Evolutionary conservation across 1,284 basidiomycete species (phyloP).

Genomic region (Prillingera fragicola): DNA sequence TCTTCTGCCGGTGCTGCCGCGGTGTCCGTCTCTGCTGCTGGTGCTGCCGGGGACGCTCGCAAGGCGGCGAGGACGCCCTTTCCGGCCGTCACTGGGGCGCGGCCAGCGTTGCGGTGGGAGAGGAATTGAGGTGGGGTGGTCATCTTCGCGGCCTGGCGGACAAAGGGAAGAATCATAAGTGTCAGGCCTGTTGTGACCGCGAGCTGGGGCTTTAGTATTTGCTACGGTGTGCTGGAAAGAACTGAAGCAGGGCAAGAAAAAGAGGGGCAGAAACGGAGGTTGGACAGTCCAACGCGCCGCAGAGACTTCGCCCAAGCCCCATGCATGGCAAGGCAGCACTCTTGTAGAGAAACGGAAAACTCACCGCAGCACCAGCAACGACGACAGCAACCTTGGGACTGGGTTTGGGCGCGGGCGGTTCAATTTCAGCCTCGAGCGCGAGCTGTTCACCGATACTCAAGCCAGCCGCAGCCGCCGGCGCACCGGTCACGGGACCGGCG

Average conservation of each 20-base stretch:
- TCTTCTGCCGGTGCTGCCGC: no score
- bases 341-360: slow-evolving; percentile 4
- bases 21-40: no score
- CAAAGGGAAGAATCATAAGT: slow-evolving; percentile 31
- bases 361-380: slow-evolving; percentile 38
- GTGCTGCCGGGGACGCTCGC: no score
- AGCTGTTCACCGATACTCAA: no score
- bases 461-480: no score
- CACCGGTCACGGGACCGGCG: no score
- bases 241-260: neutral
- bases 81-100: neutral
- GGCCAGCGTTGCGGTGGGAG: slow-evolving; percentile 14
- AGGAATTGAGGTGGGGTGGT: slow-evolving; percentile 24
- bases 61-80: neutral
- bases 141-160: slow-evolving; percentile 30
- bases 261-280: neutral
- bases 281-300: no score
- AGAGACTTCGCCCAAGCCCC: no score
- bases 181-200: slow-evolving; percentile 37
- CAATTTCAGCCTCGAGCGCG: no score
- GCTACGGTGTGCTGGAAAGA: neutral
- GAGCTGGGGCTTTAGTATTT: slow-evolving; percentile 32
- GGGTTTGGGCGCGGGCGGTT: slow-evolving; percentile 12
- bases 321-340: no score
- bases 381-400: slow-evolving; percentile 39